These are phyloP conservation scores for Entelexis sorbosivorans DNA, from an alignment of 1,139 yeast species.

Conservation along the genomic window DNA sequence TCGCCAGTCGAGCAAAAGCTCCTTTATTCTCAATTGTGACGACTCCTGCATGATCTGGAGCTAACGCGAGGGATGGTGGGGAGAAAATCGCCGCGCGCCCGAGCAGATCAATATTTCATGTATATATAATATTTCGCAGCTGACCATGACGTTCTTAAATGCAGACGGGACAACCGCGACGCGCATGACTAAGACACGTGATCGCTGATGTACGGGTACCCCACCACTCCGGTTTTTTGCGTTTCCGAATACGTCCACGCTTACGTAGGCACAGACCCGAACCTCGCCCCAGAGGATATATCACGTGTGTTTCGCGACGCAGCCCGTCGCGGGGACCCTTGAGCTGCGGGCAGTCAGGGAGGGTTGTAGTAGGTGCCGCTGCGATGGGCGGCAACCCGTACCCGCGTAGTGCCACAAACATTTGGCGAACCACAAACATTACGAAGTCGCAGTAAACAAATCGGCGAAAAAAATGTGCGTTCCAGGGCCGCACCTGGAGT, in stretches of 20 bases:
- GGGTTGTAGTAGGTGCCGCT: no score
- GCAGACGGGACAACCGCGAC: background rate
- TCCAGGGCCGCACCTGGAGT: no score
- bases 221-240: background rate
- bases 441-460: no score
- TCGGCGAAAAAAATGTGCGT: no score
- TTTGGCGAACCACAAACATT: background rate
- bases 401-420: background rate
- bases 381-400: background rate
- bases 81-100: background rate
- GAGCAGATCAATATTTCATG: background rate
- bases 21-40: constrained; percentile 9
- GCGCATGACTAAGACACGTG: background rate
- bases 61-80: background rate
- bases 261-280: background rate
- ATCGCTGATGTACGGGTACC: background rate
- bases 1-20: constrained; percentile 25
- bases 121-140: background rate
- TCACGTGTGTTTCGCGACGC: no score
- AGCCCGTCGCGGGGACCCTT: no score
- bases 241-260: background rate
- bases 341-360: no score
- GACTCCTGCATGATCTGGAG: background rate
- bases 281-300: no score
- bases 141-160: background rate